phyloP scores from a whole-genome alignment of 108 stramenopile species.

The Aurantiochytrium sp. region DNA sequence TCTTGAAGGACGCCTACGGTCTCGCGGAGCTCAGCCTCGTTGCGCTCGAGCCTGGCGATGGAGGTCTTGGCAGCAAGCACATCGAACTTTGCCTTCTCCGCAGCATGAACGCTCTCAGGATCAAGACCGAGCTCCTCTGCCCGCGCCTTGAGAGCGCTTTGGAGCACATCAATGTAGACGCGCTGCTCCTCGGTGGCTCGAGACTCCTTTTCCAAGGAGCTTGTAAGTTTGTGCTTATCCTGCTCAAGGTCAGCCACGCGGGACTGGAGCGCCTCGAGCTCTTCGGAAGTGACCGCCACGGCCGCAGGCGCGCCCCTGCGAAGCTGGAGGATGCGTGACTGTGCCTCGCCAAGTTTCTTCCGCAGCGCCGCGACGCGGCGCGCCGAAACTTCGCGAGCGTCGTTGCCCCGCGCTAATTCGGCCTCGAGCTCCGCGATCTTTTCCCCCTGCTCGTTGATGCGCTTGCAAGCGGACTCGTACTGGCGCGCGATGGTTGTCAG shows the following conservation, averaged over 20 bases:
- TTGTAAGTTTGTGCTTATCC: neutral
- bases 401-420: neutral
- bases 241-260: neutral
- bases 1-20: neutral
- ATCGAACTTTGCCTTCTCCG: neutral
- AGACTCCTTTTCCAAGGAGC: neutral
- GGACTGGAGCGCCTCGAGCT: neutral
- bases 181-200: slow-evolving; percentile 11
- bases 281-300: neutral
- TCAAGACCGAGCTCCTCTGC: slow-evolving; percentile 1
- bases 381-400: neutral
- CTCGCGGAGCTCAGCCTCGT: neutral
- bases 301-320: neutral
- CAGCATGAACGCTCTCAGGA: neutral
- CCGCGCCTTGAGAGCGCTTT: neutral
- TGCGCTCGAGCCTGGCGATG: neutral
- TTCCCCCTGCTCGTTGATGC: neutral
- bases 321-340: neutral
- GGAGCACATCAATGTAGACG: slow-evolving; percentile 6
- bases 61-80: neutral
- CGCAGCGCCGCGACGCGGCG: neutral
- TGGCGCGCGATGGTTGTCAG: neutral
- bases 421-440: neutral
- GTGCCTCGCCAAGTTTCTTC: neutral
- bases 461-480: neutral